Evolutionary conservation across 306 rosid genomes (phyloP), one percentile per base, ranked within the genome.

Genomic region (Quercus alba): DNA sequence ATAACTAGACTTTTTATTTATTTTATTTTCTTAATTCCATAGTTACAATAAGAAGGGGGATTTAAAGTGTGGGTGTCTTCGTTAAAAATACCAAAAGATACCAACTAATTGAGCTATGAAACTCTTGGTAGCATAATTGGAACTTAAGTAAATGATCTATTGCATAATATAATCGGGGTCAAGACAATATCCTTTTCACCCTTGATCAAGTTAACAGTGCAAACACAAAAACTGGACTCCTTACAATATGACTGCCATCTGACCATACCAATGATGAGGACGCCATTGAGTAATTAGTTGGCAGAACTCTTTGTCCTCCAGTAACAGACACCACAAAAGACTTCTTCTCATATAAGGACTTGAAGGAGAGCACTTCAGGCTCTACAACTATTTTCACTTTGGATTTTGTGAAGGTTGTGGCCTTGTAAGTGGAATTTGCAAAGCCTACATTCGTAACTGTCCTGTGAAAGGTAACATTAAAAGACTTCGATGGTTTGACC

Each of bases 371-470:
- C 17, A 61, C 62, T 10, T 26, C 15, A n/a, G 82, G 79, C 23
- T 17, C 69, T 30, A 82, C 86, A n/a, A 55, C 35, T 14, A 82
- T 35, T 10, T 68, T 31, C 20, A 23, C 14, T 56, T 49, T 6
- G 9, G 38, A 3, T 2, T 23, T 55, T 20, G 66, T 9, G 8
- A 20, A 20, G 44, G 52, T 23, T 18, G 12, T 52, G 10, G 69
- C 85, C 57, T 56, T 81, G 76, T 81, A 85, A 19, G 51, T 78
- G n/a, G 88, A 81, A 46, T 73, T 78, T 56, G 63, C 52, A 17
- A 20, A 7, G 76, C 87, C 87, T 30, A 84, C 84, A 54, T 84
- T 84, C 28, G 68, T 81, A 18, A 84, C 80, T 13, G 56, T 81
- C 70, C 85, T 77, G 0, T 20, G 78, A 74, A 84, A 73, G 4